phyloP scores from a whole-genome alignment of 176 grass and related monocot genomes.

The Areca catechu region DNA sequence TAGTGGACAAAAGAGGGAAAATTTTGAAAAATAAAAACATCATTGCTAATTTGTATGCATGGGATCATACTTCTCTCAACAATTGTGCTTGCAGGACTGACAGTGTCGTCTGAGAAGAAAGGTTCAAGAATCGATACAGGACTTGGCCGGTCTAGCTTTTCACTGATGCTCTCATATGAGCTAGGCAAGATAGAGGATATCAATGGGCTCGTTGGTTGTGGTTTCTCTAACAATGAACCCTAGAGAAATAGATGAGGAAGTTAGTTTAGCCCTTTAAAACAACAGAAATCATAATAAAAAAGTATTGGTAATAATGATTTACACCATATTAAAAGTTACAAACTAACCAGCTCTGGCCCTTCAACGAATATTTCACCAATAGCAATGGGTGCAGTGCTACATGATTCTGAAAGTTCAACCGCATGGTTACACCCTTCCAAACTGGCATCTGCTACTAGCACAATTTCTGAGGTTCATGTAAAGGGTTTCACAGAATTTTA shows the following conservation, averaged over 20 bases:
- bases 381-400: not conserved
- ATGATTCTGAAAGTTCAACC: slow-evolving; percentile 7
- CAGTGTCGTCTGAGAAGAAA: slow-evolving; percentile 28
- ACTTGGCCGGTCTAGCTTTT: slow-evolving; percentile 44
- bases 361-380: slow-evolving; percentile 12
- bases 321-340: slow-evolving; percentile 1
- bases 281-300: not conserved
- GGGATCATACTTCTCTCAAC: slow-evolving; percentile 37
- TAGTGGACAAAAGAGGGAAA: not conserved
- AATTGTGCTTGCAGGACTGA: slow-evolving; percentile 26
- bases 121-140: slow-evolving; percentile 42
- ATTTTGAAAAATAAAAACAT: not conserved
- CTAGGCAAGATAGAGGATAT: slow-evolving; percentile 27
- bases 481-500: too few species aligned
- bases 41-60: slow-evolving; percentile 8
- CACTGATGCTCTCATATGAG: slow-evolving; percentile 28
- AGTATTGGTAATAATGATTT: too few species aligned
- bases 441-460: slow-evolving; percentile 9
- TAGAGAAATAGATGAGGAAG: not conserved
- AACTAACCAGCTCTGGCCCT: slow-evolving; percentile 24
- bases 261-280: not conserved
- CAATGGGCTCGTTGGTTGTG: slow-evolving; percentile 29
- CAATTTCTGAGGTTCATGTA: slow-evolving; percentile 14
- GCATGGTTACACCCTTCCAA: slow-evolving; percentile 23
- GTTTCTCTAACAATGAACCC: slow-evolving; percentile 21